These are phyloP conservation scores for Ceratocystiopsis minuta DNA, from an alignment of 2,329 filamentous ascomycete genomes.

Conservation along the genomic window DNA sequence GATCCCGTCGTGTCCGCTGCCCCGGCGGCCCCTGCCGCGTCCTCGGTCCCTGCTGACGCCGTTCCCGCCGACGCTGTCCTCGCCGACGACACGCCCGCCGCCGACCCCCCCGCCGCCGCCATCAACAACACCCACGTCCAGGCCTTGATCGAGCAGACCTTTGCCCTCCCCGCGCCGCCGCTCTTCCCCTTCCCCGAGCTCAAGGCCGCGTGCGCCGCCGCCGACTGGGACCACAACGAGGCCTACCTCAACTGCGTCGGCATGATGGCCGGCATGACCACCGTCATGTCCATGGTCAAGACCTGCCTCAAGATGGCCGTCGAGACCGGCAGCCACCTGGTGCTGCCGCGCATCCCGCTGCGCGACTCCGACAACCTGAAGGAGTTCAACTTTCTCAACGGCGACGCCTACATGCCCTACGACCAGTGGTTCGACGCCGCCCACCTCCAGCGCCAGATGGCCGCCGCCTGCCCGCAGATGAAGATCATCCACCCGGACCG, in stretches of 20 bases:
- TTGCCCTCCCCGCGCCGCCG: slow-evolving; percentile 7
- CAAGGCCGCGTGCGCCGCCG: slow-evolving; percentile 11
- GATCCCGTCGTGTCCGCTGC: slow-evolving; percentile 9
- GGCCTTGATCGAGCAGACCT: slow-evolving; percentile 17
- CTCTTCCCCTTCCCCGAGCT: slow-evolving; percentile 12
- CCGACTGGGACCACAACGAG: slow-evolving; percentile 12
- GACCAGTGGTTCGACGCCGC: slow-evolving; percentile 18
- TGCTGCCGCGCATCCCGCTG: slow-evolving; percentile 17
- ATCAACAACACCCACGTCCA: slow-evolving; percentile 5
- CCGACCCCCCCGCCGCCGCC: background rate
- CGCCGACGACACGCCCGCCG: background rate
- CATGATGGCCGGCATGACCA: slow-evolving; percentile 16
- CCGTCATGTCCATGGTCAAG: slow-evolving; percentile 18
- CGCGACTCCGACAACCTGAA: slow-evolving; percentile 14
- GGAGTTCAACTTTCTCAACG: slow-evolving; percentile 17
- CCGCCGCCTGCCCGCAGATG: slow-evolving; percentile 15
- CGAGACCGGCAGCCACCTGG: slow-evolving; percentile 14
- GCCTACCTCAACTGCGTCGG: slow-evolving; percentile 16
- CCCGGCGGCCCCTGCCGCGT: too few species aligned
- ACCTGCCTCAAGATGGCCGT: slow-evolving; percentile 19
- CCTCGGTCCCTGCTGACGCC: too few species aligned
- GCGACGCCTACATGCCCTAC: slow-evolving; percentile 15
- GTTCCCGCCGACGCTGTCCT: too few species aligned
- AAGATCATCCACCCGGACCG: slow-evolving; percentile 14
- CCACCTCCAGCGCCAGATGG: slow-evolving; percentile 13